These are phyloP conservation scores for Fusarium dimerum DNA, from an alignment of 2,329 filamentous ascomycete species.

Conservation along the genomic window DNA sequence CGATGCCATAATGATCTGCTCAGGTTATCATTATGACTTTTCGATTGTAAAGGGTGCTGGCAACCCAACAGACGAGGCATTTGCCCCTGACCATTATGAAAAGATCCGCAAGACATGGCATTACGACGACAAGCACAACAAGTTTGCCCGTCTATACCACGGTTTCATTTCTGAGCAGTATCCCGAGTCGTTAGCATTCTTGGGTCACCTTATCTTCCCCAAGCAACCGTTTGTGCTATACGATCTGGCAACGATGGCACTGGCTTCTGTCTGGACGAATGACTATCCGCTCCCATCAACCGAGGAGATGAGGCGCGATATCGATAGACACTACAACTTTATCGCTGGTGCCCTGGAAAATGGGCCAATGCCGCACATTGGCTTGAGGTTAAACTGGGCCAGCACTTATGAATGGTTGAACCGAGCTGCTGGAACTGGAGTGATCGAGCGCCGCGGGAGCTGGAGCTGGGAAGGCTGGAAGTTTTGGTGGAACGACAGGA, in stretches of 20 bases:
- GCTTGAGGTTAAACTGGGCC: slow-evolving; percentile 21
- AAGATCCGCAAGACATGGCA: slow-evolving; percentile 23
- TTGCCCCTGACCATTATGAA: slow-evolving; percentile 29
- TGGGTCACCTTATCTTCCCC: slow-evolving; percentile 28
- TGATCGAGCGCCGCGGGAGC: slow-evolving; percentile 39
- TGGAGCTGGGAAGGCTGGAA: slow-evolving; percentile 43
- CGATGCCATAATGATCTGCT: slow-evolving; percentile 36
- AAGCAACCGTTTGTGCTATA: slow-evolving; percentile 30
- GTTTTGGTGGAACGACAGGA: slow-evolving; percentile 44
- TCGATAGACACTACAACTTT: slow-evolving; percentile 31
- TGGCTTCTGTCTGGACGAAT: slow-evolving; percentile 31
- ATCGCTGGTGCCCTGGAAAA: slow-evolving; percentile 20
- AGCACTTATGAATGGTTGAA: slow-evolving; percentile 40
- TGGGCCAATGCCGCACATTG: slow-evolving; percentile 28
- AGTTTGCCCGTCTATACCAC: slow-evolving; percentile 32
- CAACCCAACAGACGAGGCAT: slow-evolving; percentile 27
- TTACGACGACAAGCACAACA: slow-evolving; percentile 16
- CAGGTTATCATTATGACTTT: slow-evolving; percentile 34
- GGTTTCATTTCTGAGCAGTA: slow-evolving; percentile 36
- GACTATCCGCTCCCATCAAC: slow-evolving; percentile 18
- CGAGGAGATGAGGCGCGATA: slow-evolving; percentile 28
- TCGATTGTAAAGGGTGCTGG: slow-evolving; percentile 31
- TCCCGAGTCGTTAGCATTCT: slow-evolving; percentile 33
- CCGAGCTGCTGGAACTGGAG: slow-evolving; percentile 43
- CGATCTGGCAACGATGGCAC: slow-evolving; percentile 34